These are phyloP conservation scores for Citrus medica DNA, from an alignment of 345 rosid species.

Conservation along the genomic window DNA sequence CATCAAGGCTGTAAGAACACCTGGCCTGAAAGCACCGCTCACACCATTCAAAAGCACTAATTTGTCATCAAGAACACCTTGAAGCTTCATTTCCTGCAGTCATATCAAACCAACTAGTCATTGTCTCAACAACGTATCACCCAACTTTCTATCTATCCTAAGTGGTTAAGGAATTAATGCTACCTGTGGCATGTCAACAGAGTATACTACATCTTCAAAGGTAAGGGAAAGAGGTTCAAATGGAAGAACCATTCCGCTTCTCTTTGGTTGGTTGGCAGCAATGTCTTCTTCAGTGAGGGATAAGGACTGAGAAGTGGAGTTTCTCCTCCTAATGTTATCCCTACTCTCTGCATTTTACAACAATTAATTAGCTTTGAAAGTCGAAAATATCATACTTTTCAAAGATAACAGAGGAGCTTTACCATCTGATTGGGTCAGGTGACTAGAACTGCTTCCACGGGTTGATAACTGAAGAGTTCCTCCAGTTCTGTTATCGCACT, in stretches of 20 bases:
- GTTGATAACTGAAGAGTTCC: not conserved
- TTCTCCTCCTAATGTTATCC: not conserved
- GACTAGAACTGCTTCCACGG: not conserved
- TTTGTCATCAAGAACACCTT: constrained; percentile 54
- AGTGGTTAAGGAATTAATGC: not conserved
- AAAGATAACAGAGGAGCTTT: not conserved
- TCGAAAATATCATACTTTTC: not conserved
- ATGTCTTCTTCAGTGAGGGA: not conserved
- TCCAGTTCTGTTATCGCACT: not conserved
- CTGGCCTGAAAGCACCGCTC: constrained; percentile 81
- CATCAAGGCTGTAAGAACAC: constrained; percentile 80
- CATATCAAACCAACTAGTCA: not conserved
- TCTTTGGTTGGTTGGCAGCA: constrained; percentile 2
- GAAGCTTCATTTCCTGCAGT: constrained; percentile 55
- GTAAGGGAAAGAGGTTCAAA: constrained; percentile 36
- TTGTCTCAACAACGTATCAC: not conserved
- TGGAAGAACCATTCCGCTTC: constrained; percentile 50
- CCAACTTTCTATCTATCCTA: not conserved
- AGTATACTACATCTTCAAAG: constrained; percentile 36
- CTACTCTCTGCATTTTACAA: not conserved
- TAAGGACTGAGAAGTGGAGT: not conserved
- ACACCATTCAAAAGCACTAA: constrained; percentile 68
- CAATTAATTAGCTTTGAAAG: not conserved
- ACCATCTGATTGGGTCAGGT: not conserved
- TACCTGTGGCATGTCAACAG: constrained; percentile 54